Evolutionary conservation across 345 rosid species (phyloP).

Genomic region (Gossypium mustelinum): DNA sequence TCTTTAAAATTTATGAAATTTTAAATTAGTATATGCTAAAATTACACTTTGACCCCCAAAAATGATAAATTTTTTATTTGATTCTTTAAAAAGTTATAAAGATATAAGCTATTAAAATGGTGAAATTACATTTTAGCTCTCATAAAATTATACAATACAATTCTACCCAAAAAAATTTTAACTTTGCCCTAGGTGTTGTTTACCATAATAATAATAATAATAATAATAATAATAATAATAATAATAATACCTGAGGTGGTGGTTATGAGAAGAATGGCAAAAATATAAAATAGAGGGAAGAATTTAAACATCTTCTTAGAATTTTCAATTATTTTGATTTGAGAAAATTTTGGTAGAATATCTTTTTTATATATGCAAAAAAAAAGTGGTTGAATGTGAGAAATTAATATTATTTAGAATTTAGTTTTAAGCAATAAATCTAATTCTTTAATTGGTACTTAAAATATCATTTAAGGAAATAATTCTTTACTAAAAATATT

Average conservation of each 20-base stretch:
- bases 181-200: too few relatives aligned
- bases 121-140: too few relatives aligned
- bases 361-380: neutral
- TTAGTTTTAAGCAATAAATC: neutral
- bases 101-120: too few relatives aligned
- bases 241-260: slow-evolving; percentile 3
- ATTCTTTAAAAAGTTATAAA: too few relatives aligned
- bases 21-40: too few relatives aligned
- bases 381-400: neutral
- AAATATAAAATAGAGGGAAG: neutral
- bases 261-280: neutral
- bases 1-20: too few relatives aligned
- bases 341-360: neutral
- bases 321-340: neutral
- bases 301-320: neutral
- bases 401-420: neutral
- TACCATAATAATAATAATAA: too few relatives aligned
- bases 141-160: too few relatives aligned
- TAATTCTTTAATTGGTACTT: neutral
- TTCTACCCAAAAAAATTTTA: too few relatives aligned
- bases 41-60: too few relatives aligned
- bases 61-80: too few relatives aligned
- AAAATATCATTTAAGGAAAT: neutral
- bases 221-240: too few relatives aligned
- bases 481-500: neutral